phyloP scores from a whole-genome alignment of 2,329 filamentous ascomycete genomes.

The Stromatinia cepivora region DNA sequence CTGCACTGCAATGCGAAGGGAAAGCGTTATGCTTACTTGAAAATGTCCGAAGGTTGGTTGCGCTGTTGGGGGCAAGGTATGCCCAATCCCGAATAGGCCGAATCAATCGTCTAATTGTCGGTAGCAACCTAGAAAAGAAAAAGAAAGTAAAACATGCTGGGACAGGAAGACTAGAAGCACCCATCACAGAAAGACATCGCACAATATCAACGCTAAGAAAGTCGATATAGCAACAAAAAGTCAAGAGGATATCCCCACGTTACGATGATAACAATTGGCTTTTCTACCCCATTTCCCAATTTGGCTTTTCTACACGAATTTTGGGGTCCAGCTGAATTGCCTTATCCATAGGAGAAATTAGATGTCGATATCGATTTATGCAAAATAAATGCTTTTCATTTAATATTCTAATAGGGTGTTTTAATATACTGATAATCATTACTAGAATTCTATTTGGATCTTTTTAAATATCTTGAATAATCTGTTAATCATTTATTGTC shows the following conservation, averaged over 20 bases:
- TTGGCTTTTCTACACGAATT: conserved; percentile 17
- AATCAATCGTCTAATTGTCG: conserved; percentile 3
- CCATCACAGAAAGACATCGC: conserved; percentile 9
- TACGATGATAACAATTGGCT: conserved; percentile 12
- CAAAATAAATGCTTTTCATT: not conserved
- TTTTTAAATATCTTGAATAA: not conserved
- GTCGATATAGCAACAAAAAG: conserved; percentile 1
- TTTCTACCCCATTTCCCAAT: conserved; percentile 14
- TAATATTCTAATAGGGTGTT: not conserved
- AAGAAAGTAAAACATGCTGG: not conserved
- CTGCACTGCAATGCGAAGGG: conserved; percentile 20
- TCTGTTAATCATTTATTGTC: not conserved
- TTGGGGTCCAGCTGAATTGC: conserved; percentile 25
- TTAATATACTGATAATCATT: not conserved
- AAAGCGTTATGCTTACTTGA: conserved; percentile 21
- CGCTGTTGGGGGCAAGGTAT: not conserved
- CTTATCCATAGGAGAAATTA: not conserved
- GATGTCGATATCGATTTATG: not conserved
- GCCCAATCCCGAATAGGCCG: conserved; percentile 7
- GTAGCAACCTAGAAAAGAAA: conserved; percentile 3
- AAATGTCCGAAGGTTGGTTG: conserved; percentile 20
- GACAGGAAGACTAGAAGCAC: conserved; percentile 12
- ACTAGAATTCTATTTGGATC: not conserved
- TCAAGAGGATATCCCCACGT: conserved; percentile 21
- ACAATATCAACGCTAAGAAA: not conserved